Evolutionary conservation across 2,329 filamentous ascomycete species (phyloP).

Genomic region (Colletotrichum sp.): DNA sequence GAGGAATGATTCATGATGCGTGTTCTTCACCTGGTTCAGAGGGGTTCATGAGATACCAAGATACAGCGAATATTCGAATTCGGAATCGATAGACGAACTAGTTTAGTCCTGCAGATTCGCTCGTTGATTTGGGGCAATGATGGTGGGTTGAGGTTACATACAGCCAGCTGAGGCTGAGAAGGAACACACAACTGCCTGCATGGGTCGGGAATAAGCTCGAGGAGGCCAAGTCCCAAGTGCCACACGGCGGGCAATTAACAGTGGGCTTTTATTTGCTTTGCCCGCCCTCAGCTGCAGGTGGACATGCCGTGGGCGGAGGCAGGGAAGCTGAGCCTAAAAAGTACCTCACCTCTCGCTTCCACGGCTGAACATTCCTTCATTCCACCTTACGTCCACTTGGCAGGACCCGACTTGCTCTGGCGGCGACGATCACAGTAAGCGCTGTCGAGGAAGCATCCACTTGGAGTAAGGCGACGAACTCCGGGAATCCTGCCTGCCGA

Average conservation of each 20-base stretch:
- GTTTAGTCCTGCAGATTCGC: neutral
- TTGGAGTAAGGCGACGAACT: neutral
- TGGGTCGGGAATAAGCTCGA: neutral
- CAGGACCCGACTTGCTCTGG: neutral
- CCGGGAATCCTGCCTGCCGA: neutral
- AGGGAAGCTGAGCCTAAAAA: neutral
- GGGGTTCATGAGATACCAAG: neutral
- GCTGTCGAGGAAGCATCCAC: neutral
- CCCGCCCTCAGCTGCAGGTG: neutral
- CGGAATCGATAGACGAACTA: neutral
- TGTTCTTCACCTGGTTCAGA: neutral
- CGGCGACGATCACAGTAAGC: neutral
- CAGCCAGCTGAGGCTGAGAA: neutral
- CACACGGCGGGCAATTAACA: neutral
- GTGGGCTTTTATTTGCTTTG: neutral
- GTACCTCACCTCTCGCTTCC: neutral
- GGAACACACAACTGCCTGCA: neutral
- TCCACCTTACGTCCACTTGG: neutral
- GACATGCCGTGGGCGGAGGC: neutral
- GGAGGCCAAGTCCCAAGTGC: neutral
- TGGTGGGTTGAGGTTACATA: neutral
- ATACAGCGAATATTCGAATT: neutral
- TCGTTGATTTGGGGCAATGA: neutral
- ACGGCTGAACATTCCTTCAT: neutral
- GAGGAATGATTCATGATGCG: neutral